Conservation (phyloP, 2,329 filamentous ascomycete species). For the Fusarium udum region DNA sequence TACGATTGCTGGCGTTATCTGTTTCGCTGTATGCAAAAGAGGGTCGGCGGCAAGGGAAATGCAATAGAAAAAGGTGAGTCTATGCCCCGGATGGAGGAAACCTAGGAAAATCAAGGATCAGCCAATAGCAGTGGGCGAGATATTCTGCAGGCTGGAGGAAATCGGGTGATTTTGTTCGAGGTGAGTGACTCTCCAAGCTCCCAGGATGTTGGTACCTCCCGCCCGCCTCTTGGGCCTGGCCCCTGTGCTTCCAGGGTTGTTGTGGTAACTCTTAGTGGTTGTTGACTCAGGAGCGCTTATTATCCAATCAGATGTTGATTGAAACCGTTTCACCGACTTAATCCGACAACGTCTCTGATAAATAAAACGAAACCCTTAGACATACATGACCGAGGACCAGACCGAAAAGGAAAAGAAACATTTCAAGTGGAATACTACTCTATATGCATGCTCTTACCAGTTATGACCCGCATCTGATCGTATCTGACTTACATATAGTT, state of each 20-base stretch:
- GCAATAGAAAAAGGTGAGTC: conserved; percentile 29
- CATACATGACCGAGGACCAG: not conserved
- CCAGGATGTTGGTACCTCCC: conserved; percentile 28
- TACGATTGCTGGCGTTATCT: conserved; percentile 19
- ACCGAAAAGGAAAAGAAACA: not conserved
- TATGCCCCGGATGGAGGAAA: conserved; percentile 27
- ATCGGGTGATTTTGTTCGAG: conserved; percentile 42
- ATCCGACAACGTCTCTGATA: conserved; percentile 8
- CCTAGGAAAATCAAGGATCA: conserved; percentile 27
- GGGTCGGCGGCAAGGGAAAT: conserved; percentile 19
- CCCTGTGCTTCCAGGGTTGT: conserved; percentile 26
- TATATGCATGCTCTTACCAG: conserved; percentile 15
- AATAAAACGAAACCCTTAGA: not conserved
- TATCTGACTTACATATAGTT: conserved; percentile 17
- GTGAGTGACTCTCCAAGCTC: conserved; percentile 26
- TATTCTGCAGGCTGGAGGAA: conserved; percentile 37
- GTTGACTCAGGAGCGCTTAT: conserved; percentile 12
- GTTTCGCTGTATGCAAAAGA: conserved; percentile 29
- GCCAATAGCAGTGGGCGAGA: conserved; percentile 43
- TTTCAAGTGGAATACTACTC: conserved; percentile 2
- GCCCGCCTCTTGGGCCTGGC: conserved; percentile 7
- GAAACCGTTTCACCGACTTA: conserved; percentile 17
- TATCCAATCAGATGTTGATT: conserved; percentile 12
- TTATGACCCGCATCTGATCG: conserved; percentile 23
- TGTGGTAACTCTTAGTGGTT: conserved; percentile 37